Percentiles rank a stretch among this genome's conserved stretches.
Conservation (phyloP, 345 rosid genomes). For the Mercurialis annua region DNA sequence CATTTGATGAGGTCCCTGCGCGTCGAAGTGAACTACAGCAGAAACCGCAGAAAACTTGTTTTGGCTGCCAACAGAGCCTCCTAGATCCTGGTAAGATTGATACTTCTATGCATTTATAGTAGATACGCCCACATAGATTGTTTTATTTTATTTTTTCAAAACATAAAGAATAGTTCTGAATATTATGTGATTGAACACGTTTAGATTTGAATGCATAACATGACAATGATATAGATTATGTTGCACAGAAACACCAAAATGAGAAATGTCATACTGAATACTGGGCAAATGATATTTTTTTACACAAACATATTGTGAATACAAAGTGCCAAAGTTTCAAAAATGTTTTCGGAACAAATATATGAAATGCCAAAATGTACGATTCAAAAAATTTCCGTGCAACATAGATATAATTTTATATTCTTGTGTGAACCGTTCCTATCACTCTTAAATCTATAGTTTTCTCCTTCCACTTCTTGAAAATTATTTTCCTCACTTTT, state of each 20-base stretch:
- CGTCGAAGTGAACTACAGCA: conserved; percentile 33
- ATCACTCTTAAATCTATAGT: no score
- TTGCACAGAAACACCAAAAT: background rate
- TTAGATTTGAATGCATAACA: background rate
- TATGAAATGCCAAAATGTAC: no score
- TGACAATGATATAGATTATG: background rate
- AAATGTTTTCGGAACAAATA: no score
- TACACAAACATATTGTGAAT: no score
- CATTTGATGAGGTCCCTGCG: conserved; percentile 63
- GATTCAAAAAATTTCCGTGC: no score
- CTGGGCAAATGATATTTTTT: background rate
- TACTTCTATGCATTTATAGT: background rate
- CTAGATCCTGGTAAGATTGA: conserved; percentile 47
- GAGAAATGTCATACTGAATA: background rate
- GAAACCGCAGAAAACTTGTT: conserved; percentile 50
- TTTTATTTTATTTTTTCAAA: background rate
- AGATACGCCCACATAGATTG: background rate
- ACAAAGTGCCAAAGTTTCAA: no score
- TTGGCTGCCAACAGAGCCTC: conserved; percentile 84
- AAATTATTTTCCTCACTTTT: background rate
- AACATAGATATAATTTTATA: no score
- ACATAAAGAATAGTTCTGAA: background rate
- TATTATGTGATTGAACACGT: background rate
- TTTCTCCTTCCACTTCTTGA: background rate
- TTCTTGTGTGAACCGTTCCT: no score